These are phyloP conservation scores for Saccharum spontaneum DNA, from an alignment of 176 grass and related monocot species.

Conservation along the genomic window DNA sequence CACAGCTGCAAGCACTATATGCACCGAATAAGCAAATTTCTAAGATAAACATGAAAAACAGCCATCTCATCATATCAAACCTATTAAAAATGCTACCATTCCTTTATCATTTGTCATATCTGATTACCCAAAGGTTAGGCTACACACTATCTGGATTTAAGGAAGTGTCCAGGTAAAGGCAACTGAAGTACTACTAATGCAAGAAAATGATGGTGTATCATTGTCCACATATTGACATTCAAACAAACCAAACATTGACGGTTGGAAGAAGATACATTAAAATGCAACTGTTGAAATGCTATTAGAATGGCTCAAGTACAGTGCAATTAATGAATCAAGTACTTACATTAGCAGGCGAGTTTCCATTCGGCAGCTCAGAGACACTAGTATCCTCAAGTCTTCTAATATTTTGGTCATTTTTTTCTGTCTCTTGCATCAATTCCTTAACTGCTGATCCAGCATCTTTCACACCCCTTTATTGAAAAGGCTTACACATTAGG, in stretches of 20 bases:
- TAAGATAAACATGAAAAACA: slow-evolving; percentile 15
- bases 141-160: background rate
- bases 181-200: background rate
- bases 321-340: slow-evolving; percentile 9
- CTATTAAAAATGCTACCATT: slow-evolving; percentile 14
- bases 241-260: background rate
- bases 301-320: background rate
- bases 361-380: slow-evolving; percentile 54
- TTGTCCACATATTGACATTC: background rate
- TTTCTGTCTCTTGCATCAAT: slow-evolving; percentile 31
- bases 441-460: slow-evolving; percentile 53
- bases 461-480: slow-evolving; percentile 54
- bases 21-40: background rate
- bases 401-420: slow-evolving; percentile 44
- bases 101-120: background rate
- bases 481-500: slow-evolving; percentile 31
- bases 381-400: slow-evolving; percentile 45
- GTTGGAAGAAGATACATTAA: background rate
- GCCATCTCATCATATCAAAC: background rate
- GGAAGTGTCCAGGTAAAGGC: background rate
- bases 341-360: slow-evolving; percentile 56
- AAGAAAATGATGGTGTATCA: background rate
- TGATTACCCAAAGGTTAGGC: background rate
- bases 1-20: slow-evolving; percentile 15
- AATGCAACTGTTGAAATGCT: background rate